Percentiles rank a stretch among this genome's conserved stretches.
phyloP scores from a whole-genome alignment of 345 rosid species.

The Euphorbia pulcherrima region DNA sequence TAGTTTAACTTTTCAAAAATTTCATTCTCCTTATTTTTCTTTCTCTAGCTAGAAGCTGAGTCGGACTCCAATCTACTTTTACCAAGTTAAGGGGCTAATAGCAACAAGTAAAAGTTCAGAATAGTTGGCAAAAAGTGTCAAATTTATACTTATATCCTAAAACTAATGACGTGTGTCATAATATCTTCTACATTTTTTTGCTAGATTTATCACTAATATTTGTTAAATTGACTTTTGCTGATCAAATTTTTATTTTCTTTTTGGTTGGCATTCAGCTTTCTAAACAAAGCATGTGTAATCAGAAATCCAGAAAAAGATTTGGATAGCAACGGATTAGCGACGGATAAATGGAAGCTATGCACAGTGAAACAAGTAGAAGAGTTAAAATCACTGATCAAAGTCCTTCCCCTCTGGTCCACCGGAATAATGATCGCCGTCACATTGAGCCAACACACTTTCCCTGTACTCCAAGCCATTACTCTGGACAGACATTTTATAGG shows the following conservation, averaged over 20 bases:
- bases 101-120: no score
- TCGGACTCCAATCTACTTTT: no score
- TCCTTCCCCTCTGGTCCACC: constrained; percentile 53
- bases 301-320: constrained; percentile 33
- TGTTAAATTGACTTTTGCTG: no score
- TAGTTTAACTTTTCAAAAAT: no score
- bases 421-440: constrained; percentile 40
- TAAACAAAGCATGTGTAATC: constrained; percentile 53
- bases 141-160: no score
- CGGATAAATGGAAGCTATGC: constrained; percentile 43
- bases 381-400: constrained; percentile 46
- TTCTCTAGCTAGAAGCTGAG: no score
- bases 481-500: constrained; percentile 44
- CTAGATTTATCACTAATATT: no score
- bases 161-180: no score
- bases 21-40: no score
- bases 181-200: no score
- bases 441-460: constrained; percentile 45
- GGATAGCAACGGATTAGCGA: constrained; percentile 31
- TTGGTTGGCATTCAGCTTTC: constrained; percentile 22
- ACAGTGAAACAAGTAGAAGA: constrained; percentile 53
- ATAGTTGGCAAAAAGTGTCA: no score
- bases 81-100: no score
- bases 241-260: background rate
- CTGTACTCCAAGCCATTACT: constrained; percentile 37